phyloP scores from a whole-genome alignment of 352 stramenopile species.

The Globisporangium paddicum region DNA sequence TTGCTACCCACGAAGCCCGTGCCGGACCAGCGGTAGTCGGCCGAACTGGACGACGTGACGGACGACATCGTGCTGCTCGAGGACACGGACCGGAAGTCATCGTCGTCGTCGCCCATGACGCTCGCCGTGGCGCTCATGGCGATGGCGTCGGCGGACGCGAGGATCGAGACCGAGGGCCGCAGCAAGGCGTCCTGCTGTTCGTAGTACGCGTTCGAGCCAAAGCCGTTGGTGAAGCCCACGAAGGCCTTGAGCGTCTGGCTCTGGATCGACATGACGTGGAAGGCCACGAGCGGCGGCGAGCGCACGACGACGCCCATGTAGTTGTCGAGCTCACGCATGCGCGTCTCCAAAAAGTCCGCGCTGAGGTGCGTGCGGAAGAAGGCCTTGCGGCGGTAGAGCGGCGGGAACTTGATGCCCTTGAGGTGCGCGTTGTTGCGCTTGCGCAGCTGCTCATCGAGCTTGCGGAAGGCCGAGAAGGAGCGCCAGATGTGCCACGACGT shows the following conservation, averaged over 20 bases:
- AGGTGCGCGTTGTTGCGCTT: slow-evolving; percentile 66
- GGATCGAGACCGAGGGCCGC: slow-evolving; percentile 58
- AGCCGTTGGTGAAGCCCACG: slow-evolving; percentile 67
- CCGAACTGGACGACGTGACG: slow-evolving; percentile 36
- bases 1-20: slow-evolving; percentile 70
- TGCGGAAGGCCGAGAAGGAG: slow-evolving; percentile 72
- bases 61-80: slow-evolving; percentile 61
- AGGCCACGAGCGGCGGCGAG: slow-evolving; percentile 65
- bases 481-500: slow-evolving; percentile 85
- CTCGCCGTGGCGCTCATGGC: slow-evolving; percentile 43
- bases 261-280: slow-evolving; percentile 63
- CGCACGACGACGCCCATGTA: slow-evolving; percentile 62
- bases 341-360: slow-evolving; percentile 55
- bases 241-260: slow-evolving; percentile 82
- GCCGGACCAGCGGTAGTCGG: slow-evolving; percentile 78
- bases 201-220: slow-evolving; percentile 70
- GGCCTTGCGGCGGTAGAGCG: slow-evolving; percentile 58
- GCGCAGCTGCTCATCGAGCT: slow-evolving; percentile 76
- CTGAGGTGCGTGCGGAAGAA: slow-evolving; percentile 66
- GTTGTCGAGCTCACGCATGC: slow-evolving; percentile 68
- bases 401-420: slow-evolving; percentile 84
- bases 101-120: slow-evolving; percentile 73
- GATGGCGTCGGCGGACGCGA: slow-evolving; percentile 40
- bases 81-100: slow-evolving; percentile 76
- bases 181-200: slow-evolving; percentile 51